Evolutionary conservation across 805 yeast genomes (phyloP), one percentile per base, ranked within the genome.

Genomic region (Candida namnaoensis): DNA sequence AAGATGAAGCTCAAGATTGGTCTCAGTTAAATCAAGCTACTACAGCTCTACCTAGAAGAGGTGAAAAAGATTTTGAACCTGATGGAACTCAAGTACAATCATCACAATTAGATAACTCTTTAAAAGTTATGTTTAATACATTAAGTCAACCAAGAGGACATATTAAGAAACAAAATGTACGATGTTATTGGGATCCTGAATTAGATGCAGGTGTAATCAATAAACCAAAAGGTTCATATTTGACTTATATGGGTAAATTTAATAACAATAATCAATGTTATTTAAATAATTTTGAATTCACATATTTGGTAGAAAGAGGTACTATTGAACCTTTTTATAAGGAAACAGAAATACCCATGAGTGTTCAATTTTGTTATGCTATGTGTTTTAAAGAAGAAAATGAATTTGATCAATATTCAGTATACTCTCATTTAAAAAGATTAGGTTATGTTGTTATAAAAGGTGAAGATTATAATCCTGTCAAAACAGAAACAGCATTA

Each of bases 51-150:
- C 90, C 90, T 3, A 82, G 78, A 48, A 65, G 91, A 45, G 95
- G 96, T 2, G 88, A 79, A 43, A 90, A 90, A 56, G 95, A 86
- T 49, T 84, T 78, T 49, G 95, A 80, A 45, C 95, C 95, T 0
- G 91, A 82, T 55, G 88, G 86, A 1, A 80, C 88, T 0, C 50
- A 53, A 6, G 54, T 65, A 6, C 93, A 85, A 56, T 56, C 52
- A 5, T 44, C 55, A 5, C 58, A 65, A 14, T 65, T 90, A 5
- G 61, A 64, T 10, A 66, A 66, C 25, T 77, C 91, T 10, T 65
- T 85, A 41, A 61, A 72, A 28, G 78, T 82, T 27, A 88, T 90
- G 95, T 87, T 75, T 53, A 63, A 66, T 4, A 90, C 95, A 0
- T 62, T 88, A 27, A 54, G 51, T 1, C 64, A 65, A 3, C 65